phyloP scores from a whole-genome alignment of 176 grass and related monocot species.

The Aegilops bicornis region DNA sequence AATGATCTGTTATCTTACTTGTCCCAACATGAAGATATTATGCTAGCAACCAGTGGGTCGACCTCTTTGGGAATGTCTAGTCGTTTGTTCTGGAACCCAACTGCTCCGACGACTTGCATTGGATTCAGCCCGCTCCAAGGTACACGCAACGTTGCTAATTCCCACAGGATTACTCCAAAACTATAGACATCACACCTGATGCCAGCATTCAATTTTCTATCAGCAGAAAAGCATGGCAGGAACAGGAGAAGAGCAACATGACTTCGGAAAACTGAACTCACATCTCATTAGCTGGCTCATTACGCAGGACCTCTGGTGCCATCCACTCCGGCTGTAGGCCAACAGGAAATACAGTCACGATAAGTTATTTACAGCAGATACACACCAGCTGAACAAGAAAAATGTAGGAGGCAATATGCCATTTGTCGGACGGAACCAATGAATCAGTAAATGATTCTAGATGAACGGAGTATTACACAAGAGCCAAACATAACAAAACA shows the following conservation, averaged over 20 bases:
- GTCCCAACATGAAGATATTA: conserved; percentile 96
- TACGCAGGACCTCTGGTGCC: conserved; percentile 94
- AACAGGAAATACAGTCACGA: conserved; percentile 26
- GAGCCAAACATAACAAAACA: conserved; percentile 7
- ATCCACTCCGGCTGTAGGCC: conserved; percentile 96
- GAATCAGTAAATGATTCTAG: neutral
- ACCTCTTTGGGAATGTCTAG: conserved; percentile 81
- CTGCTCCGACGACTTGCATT: conserved; percentile 98
- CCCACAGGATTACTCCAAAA: conserved; percentile 99
- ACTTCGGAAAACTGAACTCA: conserved; percentile 43
- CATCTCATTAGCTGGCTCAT: conserved; percentile 95
- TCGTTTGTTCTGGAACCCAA: conserved; percentile 95
- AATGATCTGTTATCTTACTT: conserved; percentile 46
- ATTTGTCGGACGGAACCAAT: conserved; percentile 5
- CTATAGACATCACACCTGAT: conserved; percentile 95
- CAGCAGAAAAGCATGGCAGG: neutral
- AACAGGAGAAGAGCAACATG: conserved; percentile 1
- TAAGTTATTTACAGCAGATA: conserved; percentile 4
- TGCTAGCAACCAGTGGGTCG: conserved; percentile 68
- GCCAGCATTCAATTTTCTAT: conserved; percentile 27
- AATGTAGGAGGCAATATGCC: neutral
- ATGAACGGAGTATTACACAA: neutral
- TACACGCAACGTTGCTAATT: conserved; percentile 81
- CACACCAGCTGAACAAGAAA: conserved; percentile 20
- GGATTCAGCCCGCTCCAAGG: conserved; percentile 96